phyloP scores from a whole-genome alignment of 1,139 yeast genomes.

The Yamadazyma spencermartinsiae region DNA sequence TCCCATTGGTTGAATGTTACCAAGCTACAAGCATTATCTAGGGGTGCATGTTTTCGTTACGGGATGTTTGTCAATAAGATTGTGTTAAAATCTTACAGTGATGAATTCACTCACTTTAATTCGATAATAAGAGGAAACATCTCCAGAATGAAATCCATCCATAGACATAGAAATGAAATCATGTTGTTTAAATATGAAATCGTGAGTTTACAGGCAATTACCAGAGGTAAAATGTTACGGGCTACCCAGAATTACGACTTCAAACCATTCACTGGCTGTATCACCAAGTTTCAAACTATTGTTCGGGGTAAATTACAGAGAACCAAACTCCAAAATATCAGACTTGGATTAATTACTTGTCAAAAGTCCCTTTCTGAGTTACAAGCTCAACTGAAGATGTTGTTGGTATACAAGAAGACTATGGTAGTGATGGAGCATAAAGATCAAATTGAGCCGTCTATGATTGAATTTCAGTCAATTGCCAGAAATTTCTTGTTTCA shows the following conservation, averaged over 20 bases:
- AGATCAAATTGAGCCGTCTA: slow-evolving; percentile 23
- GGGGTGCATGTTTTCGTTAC: slow-evolving; percentile 68
- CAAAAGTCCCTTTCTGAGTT: slow-evolving; percentile 19
- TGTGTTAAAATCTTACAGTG: slow-evolving; percentile 55
- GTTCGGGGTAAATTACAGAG: slow-evolving; percentile 29
- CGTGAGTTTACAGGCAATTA: slow-evolving; percentile 37
- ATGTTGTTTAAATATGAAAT: slow-evolving; percentile 27
- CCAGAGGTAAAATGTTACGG: slow-evolving; percentile 28
- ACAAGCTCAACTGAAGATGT: slow-evolving; percentile 34
- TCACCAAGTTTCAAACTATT: slow-evolving; percentile 26
- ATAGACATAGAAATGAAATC: slow-evolving; percentile 40
- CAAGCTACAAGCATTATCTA: slow-evolving; percentile 59
- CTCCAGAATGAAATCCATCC: slow-evolving; percentile 35
- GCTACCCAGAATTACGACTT: slow-evolving; percentile 15
- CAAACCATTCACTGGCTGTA: slow-evolving; percentile 8
- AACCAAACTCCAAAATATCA: slow-evolving; percentile 8
- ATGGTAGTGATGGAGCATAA: slow-evolving; percentile 25
- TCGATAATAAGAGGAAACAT: slow-evolving; percentile 45
- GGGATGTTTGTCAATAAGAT: slow-evolving; percentile 60
- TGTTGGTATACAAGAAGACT: slow-evolving; percentile 22
- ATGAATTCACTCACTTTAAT: slow-evolving; percentile 39
- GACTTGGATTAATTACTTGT: slow-evolving; percentile 11
- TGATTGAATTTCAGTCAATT: slow-evolving; percentile 35
- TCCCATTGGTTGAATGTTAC: slow-evolving; percentile 26
- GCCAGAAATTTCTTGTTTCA: slow-evolving; percentile 29